Base-by-base conservation (phyloP, 495 filamentous ascomycete species). In the Neurospora sp. region DNA sequence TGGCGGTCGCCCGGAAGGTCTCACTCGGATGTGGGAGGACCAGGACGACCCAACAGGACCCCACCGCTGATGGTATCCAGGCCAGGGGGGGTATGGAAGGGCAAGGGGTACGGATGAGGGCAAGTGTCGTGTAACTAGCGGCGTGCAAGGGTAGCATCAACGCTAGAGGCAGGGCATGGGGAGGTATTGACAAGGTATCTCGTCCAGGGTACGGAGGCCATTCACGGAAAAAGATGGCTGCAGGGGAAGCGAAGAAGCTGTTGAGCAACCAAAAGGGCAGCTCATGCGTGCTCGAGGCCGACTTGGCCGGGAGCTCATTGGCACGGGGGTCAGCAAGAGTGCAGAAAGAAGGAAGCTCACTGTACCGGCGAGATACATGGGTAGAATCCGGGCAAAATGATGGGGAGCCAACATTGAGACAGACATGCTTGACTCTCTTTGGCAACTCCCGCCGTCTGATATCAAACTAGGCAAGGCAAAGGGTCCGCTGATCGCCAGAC, bases 1-100 rank as follows among this genome's bases (percentile, higher is more conserved):
- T 74, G 74, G 78, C 78, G 80, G 79, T 79, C 78, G 82, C 73
- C 78, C 83, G 76, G 78, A 83, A 80, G 80, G 83, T 78, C 77
- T 80, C 78, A 77, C 76, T 79, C 79, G 77, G 79, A 78, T 78
- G 77, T 78, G 78, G 77, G 73, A 78, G 75, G 75, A 72, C 62
- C 69, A 69, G 72, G 54, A 66, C 27, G 27, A 66, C 54, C 75
- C 78, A 80, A 79, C 75, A 69, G 73, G 77, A 78, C 78, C 78
- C 81, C 79, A 80, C 77, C 74, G 41, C 69, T 41, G 62, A 75
- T 71, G 46, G 72, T 73, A 77, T 35, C 14, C 42, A 37, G 46
- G 48, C 41, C 71, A 66, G 37, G 44, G 71, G 71, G 41, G 54
- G 14, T n/a, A 16, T 16, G 14, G 54, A 66, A 66, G 54, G 54